A percentile compares a stretch with the other conserved stretches of the same genome.
Conservation (phyloP, 768 basidiomycete species). For the Kwoniella sp. region DNA sequence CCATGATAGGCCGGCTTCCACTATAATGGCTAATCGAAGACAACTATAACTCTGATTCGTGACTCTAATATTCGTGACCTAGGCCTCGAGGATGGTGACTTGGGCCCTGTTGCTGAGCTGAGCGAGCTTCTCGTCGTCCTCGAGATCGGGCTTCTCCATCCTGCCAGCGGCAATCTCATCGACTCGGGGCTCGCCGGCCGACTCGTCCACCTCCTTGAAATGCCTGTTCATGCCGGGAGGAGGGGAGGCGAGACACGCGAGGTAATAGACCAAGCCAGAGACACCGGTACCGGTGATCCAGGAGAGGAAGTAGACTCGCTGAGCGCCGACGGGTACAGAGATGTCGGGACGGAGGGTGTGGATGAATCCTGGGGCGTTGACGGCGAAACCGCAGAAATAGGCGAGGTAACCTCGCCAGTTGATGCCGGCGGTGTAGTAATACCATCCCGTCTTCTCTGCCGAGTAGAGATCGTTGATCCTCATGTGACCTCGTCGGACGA, state of each 20-base stretch:
- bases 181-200: slow-evolving; percentile 28
- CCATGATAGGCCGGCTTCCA: too few relatives aligned
- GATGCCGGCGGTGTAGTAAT: slow-evolving; percentile 68
- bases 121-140: neutral
- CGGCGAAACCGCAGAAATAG: slow-evolving; percentile 61
- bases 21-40: too few relatives aligned
- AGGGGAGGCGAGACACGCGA: slow-evolving; percentile 62
- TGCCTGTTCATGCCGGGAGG: slow-evolving; percentile 55
- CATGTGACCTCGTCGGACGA: slow-evolving; percentile 67
- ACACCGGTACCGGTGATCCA: slow-evolving; percentile 81
- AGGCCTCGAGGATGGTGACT: neutral
- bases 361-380: slow-evolving; percentile 77
- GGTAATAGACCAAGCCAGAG: slow-evolving; percentile 62
- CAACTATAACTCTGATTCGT: neutral
- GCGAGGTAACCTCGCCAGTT: slow-evolving; percentile 61
- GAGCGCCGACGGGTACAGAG: slow-evolving; percentile 63
- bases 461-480: slow-evolving; percentile 69
- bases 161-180: slow-evolving; percentile 2
- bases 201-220: slow-evolving; percentile 60
- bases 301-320: slow-evolving; percentile 55
- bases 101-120: neutral
- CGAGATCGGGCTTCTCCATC: neutral
- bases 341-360: slow-evolving; percentile 57
- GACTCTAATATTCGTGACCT: neutral
- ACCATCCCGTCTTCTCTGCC: slow-evolving; percentile 60